phyloP scores from a whole-genome alignment of 345 rosid species.

The Iberis pinnata region DNA sequence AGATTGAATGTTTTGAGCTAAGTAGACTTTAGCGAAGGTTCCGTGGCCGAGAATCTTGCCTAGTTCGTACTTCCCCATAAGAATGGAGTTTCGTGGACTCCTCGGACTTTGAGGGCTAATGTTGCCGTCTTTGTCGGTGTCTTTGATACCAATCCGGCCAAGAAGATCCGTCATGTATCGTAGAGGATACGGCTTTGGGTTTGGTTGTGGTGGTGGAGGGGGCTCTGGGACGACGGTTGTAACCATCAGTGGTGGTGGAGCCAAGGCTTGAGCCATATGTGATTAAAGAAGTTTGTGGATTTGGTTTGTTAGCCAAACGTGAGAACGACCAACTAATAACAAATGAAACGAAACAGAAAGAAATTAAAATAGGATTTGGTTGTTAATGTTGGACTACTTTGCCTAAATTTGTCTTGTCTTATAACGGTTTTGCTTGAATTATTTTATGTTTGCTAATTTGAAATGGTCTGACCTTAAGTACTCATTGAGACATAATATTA shows the following conservation, averaged over 20 bases:
- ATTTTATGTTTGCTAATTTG: constrained; percentile 5
- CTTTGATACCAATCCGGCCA: constrained; percentile 25
- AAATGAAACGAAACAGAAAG: constrained; percentile 4
- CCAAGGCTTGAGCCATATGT: constrained; percentile 29
- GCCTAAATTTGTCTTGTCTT: constrained; percentile 28
- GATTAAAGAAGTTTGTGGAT: constrained; percentile 2
- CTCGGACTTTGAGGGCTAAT: constrained; percentile 30
- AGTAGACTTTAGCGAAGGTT: constrained; percentile 78
- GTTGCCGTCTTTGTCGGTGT: constrained; percentile 27
- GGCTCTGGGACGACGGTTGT: constrained; percentile 24
- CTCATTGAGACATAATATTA: too few species aligned
- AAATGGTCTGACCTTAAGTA: too few species aligned
- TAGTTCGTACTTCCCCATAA: constrained; percentile 62
- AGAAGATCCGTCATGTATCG: constrained; percentile 31
- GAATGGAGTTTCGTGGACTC: constrained; percentile 33
- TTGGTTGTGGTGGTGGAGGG: constrained; percentile 14
- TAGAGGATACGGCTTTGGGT: constrained; percentile 21
- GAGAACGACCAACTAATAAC: constrained; percentile 25
- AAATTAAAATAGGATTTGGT: constrained; percentile 21
- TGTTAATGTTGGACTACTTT: constrained; percentile 17
- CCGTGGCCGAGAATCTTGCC: constrained; percentile 83
- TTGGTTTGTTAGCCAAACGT: constrained; percentile 26
- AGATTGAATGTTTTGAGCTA: constrained; percentile 51
- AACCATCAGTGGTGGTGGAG: constrained; percentile 22
- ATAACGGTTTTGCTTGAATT: constrained; percentile 29